Percentiles rank a stretch among this genome's conserved stretches.
Evolutionary conservation across 2,329 filamentous ascomycete species (phyloP).

Genomic region (Colletotrichum musicola): DNA sequence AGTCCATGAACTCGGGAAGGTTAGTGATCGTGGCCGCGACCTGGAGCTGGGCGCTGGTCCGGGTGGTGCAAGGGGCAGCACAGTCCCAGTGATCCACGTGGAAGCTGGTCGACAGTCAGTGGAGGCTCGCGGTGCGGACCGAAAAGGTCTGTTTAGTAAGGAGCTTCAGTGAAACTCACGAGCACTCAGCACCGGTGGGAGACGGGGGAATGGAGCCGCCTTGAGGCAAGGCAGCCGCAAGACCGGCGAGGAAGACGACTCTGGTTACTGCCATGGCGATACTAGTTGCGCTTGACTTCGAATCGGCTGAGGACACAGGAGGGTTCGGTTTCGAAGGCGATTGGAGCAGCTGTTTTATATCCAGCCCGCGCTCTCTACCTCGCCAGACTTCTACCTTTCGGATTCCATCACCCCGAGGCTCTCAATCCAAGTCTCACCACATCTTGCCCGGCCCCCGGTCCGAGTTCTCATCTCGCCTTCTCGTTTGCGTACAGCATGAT

Average conservation of each 20-base stretch:
- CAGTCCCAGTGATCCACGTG: conserved; percentile 41
- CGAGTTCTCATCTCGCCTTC: not conserved
- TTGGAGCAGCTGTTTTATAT: conserved; percentile 3
- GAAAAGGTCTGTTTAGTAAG: not conserved
- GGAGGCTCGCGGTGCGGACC: too few relatives aligned
- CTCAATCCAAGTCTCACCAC: not conserved
- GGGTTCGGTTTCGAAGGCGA: not conserved
- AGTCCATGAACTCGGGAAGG: conserved; percentile 38
- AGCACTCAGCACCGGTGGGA: conserved; percentile 19
- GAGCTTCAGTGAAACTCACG: not conserved
- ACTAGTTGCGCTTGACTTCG: not conserved
- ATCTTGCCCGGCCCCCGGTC: not conserved
- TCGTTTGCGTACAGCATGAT: not conserved
- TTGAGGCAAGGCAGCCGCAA: conserved; percentile 33
- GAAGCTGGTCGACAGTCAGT: conserved; percentile 11
- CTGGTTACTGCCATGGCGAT: not conserved
- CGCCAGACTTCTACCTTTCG: not conserved
- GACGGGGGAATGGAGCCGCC: conserved; percentile 18
- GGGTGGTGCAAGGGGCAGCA: conserved; percentile 43
- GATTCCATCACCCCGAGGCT: not conserved
- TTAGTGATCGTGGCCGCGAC: conserved; percentile 41
- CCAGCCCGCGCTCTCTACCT: not conserved
- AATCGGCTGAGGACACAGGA: not conserved
- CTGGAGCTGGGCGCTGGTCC: conserved; percentile 43
- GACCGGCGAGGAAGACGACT: conserved; percentile 12